Evolutionary conservation across 345 rosid genomes (phyloP), one percentile per base, ranked within the genome.

Genomic region (Boechera divaricarpa): DNA sequence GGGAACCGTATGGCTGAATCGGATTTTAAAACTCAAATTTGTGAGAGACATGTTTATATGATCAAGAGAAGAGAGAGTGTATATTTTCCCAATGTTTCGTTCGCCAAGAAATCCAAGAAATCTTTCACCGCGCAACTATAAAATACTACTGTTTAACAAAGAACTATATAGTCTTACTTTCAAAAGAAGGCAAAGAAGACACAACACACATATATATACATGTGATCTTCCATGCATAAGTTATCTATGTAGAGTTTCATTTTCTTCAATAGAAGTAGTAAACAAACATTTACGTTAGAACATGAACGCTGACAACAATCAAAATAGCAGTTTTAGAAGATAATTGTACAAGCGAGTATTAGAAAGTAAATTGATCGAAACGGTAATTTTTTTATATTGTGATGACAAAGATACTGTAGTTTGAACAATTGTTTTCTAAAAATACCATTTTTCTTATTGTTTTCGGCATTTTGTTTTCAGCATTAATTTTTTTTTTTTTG

Each of bases 1-100:
- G 80, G 74, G 77, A 28, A 60, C 81, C 89, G 70, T 84, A 85
- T 76, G 60, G 64, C 74, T 32, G 3, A 69, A 47, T 35, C 15
- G 24, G 53, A 16, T n/a, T 57, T 8, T 70, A 35, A 73, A 58
- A 61, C 35, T 41, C 9, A 41, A 28, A 62, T 12, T 61, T 45
- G 1, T n/a, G n/a, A 52, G 39, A 55, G 0, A 70, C 55, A 10
- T 18, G n/a, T 59, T 48, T 64, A 52, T 63, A 12, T 63, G 10
- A 63, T 49, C 73, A 58, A 39, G 73, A 72, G 35, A 35, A 33
- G n/a, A 48, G 33, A 61, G 24, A 57, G 26, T 55, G 39, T 36
- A 53, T 18, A 53, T 41, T 28, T 45, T 65, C 47, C 55, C 18
- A 63, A 32, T 54, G 58, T 47, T 58, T 64, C 53, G 15, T 71